Base-by-base conservation (phyloP, 176 grass and related monocot genomes). In the Dactylis glomerata region DNA sequence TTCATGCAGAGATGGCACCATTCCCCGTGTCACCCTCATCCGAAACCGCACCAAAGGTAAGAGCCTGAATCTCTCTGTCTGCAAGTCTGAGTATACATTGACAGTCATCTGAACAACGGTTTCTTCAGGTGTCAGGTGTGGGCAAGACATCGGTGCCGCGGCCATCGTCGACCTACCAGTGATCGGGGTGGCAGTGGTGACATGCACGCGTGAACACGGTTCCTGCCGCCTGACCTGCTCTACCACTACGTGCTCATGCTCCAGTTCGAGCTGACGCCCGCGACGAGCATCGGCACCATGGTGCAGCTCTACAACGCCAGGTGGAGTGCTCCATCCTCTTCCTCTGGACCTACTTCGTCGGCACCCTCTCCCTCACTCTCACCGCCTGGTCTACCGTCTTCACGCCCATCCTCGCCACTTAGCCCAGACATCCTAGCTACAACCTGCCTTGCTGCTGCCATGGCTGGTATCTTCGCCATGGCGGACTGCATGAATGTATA, bases 231-330 rank as follows among this genome's bases (percentile, higher is more conserved):
- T 17, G 87, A 94, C 65, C 87, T 87, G 0, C 56, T 94, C 32
- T 94, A 86, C 76, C 82, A 86, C 47, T 94, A 91, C 42, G 79
- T 89, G 22, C 82, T 92, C 15, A 92, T 95, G 90, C 50, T 95
- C 78, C 87, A 95, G 40, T 95, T 92, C 63, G 68, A 77, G 19
- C 50, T 90, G 15, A 87, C 85, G 7, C 89, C 92, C 27, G 90
- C 82, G 33, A 92, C 90, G 90, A 90, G 87, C 72, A 95, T 90
- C 12, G 78, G 77, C 55, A 88, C 87, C 30, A 87, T 92, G 84
- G 42, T 87, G 23, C 80, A 92, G 24, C 32, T 87, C 42, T 92
- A 86, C 80, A 80, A 89, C 68, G 75, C 68, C 80, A 92, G 36
- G 87, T 89, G 87, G 75, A 92, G 28, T 92, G 87, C 75, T 92